A percentile compares a stretch with the other conserved stretches of the same genome.
These are phyloP conservation scores for Lentinula lateritia DNA, from an alignment of 768 basidiomycete species.

Conservation along the genomic window DNA sequence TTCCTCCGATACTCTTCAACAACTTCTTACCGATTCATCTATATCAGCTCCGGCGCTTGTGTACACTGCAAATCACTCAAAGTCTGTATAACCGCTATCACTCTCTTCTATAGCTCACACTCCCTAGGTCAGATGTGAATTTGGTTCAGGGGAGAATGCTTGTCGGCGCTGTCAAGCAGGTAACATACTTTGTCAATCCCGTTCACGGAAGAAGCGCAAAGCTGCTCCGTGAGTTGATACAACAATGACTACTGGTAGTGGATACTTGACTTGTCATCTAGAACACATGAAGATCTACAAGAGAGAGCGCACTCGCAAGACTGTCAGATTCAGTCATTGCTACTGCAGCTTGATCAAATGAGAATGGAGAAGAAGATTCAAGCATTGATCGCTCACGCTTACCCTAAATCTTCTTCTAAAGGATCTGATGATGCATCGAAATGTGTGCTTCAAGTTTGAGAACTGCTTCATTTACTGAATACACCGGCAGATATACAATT, in stretches of 20 bases:
- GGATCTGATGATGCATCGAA: conserved; percentile 1
- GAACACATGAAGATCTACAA: conserved; percentile 51
- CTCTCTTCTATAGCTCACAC: not conserved
- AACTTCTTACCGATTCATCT: not conserved
- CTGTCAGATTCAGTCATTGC: conserved; percentile 36
- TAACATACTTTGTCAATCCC: conserved; percentile 39
- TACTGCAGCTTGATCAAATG: conserved; percentile 38
- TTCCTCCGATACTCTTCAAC: not conserved
- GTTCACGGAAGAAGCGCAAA: conserved; percentile 52
- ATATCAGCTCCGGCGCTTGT: conserved; percentile 42
- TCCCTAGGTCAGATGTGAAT: conserved; percentile 47
- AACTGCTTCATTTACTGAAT: too few species aligned
- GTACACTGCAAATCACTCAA: conserved; percentile 56
- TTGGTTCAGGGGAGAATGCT: conserved; percentile 33
- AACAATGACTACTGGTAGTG: not conserved
- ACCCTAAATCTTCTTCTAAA: conserved; percentile 2
- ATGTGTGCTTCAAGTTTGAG: not conserved
- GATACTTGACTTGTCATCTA: conserved; percentile 13
- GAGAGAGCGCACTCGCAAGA: conserved; percentile 41
- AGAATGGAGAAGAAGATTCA: conserved; percentile 34
- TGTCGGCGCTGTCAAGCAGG: conserved; percentile 47
- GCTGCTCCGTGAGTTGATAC: conserved; percentile 42
- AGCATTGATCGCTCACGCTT: conserved; percentile 32
- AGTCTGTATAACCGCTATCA: conserved; percentile 19
- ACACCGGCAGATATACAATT: not conserved